phyloP scores from a whole-genome alignment of 345 rosid species.

The Garcia nutans region DNA sequence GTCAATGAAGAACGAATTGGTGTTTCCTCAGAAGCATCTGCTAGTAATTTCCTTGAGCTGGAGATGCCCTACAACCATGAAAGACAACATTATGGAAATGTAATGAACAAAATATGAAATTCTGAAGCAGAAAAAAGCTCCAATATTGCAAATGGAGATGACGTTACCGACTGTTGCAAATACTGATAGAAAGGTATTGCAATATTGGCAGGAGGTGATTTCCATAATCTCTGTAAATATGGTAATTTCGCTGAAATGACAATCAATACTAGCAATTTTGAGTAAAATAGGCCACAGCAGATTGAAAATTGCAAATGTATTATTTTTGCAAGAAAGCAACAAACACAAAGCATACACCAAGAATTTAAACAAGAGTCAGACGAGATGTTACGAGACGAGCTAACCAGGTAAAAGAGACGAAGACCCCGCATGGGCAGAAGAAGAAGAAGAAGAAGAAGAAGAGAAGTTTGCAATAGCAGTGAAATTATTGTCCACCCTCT shows the following conservation, averaged over 20 bases:
- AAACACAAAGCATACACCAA: background rate
- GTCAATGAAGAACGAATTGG: constrained; percentile 79
- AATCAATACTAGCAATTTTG: background rate
- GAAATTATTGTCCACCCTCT: constrained; percentile 36
- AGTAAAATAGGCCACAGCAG: background rate
- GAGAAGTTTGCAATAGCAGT: constrained; percentile 25
- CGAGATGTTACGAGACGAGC: constrained; percentile 1
- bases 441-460: constrained; percentile 22
- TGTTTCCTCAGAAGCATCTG: constrained; percentile 50
- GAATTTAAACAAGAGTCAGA: background rate
- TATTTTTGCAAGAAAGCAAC: background rate
- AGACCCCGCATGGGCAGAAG: constrained; percentile 19
- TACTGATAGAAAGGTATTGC: constrained; percentile 58
- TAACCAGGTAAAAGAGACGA: constrained; percentile 35
- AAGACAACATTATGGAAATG: background rate
- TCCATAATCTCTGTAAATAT: constrained; percentile 41
- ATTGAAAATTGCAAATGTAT: background rate
- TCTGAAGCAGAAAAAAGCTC: background rate
- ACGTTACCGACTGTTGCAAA: constrained; percentile 65
- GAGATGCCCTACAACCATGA: constrained; percentile 58
- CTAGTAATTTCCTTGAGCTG: constrained; percentile 59
- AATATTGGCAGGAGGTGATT: constrained; percentile 32
- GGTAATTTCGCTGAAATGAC: constrained; percentile 41
- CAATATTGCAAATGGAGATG: background rate
- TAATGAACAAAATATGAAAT: too few species aligned